Conservation (phyloP, 768 basidiomycete species). For the Russula virescens region DNA sequence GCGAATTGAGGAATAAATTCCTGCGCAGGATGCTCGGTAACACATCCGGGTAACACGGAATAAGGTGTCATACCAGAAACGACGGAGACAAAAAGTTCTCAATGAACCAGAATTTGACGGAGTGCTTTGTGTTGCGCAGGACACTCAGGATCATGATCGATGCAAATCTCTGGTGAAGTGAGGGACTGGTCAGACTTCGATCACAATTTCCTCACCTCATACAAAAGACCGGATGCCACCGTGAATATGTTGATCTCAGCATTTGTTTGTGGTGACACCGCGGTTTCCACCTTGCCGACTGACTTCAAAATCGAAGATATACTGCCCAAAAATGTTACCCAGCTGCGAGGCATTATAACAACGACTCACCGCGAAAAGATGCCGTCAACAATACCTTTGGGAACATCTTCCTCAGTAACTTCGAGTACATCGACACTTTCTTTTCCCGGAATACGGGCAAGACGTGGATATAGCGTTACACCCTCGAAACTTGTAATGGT, state of each 20-base stretch:
- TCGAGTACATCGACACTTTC: conserved; percentile 75
- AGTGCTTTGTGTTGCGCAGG: conserved; percentile 85
- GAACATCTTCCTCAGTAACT: conserved; percentile 32
- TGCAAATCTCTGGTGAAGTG: conserved; percentile 69
- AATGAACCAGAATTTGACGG: conserved; percentile 99
- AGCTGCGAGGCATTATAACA: not conserved
- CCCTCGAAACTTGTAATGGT: conserved; percentile 89
- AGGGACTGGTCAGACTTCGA: not conserved
- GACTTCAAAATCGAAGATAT: conserved; percentile 28
- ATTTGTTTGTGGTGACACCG: conserved; percentile 36
- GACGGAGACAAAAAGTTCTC: conserved; percentile 98
- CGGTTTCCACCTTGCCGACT: conserved; percentile 18
- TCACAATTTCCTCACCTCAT: conserved; percentile 57
- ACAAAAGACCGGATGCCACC: conserved; percentile 92
- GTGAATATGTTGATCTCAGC: conserved; percentile 99
- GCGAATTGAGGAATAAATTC: conserved; percentile 95
- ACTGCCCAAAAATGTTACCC: conserved; percentile 24
- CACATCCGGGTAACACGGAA: not conserved
- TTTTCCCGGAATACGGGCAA: conserved; percentile 66
- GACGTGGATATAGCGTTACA: conserved; percentile 77
- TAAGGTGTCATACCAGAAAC: conserved; percentile 60
- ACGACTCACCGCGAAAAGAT: conserved; percentile 47
- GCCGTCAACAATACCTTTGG: conserved; percentile 41
- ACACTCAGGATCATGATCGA: conserved; percentile 99
- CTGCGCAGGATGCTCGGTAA: conserved; percentile 35